phyloP scores from a whole-genome alignment of 2,329 filamentous ascomycete species.

The Aspergillus ochraceus region DNA sequence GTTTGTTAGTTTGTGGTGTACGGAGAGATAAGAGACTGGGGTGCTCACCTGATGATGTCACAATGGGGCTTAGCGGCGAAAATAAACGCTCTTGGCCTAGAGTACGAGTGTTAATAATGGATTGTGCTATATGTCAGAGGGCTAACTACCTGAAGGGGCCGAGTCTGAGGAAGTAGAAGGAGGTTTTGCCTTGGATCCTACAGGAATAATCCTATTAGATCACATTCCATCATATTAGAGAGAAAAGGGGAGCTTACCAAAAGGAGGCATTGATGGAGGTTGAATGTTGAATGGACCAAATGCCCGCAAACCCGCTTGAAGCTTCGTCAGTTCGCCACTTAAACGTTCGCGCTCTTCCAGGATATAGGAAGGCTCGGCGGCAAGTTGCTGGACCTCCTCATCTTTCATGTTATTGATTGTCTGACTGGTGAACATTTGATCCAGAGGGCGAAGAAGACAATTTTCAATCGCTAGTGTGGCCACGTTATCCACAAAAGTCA shows the following conservation, averaged over 20 bases:
- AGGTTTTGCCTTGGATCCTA: no score
- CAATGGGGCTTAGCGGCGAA: no score
- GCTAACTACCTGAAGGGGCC: no score
- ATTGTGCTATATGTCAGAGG: no score
- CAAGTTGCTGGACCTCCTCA: conserved; percentile 39
- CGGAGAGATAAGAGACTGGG: no score
- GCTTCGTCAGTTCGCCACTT: conserved; percentile 17
- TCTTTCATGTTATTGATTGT: conserved; percentile 39
- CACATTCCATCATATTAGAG: no score
- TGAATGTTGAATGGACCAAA: conserved; percentile 1
- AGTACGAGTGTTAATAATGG: no score
- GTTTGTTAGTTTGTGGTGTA: no score
- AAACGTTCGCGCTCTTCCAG: conserved; percentile 16
- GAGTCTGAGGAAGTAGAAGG: no score
- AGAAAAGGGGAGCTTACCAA: neutral
- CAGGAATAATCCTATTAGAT: no score
- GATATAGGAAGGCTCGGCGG: conserved; percentile 21
- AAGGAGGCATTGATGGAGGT: neutral
- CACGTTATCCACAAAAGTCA: conserved; percentile 51
- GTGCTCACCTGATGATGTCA: no score
- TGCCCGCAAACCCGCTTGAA: conserved; percentile 10
- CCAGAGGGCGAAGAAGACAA: conserved; percentile 47
- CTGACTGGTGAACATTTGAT: conserved; percentile 43
- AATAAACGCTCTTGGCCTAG: no score
- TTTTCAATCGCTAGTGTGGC: conserved; percentile 52